Conservation (phyloP, 768 basidiomycete species). For the Amanita fuliginea region DNA sequence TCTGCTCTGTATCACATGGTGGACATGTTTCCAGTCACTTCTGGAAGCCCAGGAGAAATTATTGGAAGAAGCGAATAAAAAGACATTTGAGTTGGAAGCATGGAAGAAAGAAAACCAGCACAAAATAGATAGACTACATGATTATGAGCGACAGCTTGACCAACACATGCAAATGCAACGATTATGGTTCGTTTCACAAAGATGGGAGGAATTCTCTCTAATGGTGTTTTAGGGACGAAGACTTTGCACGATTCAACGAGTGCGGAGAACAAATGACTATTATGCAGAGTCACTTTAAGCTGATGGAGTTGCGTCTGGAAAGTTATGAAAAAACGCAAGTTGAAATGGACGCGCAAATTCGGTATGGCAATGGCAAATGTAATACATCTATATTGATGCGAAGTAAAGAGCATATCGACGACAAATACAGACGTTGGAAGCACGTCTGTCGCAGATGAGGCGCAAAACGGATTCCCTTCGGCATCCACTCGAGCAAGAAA, state of each 20-base stretch:
- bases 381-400: conserved; percentile 1
- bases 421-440: conserved; percentile 53
- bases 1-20: background rate
- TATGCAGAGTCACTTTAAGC: conserved; percentile 47
- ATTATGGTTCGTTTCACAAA: conserved; percentile 48
- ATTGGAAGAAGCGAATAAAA: conserved; percentile 54
- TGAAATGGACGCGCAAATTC: conserved; percentile 45
- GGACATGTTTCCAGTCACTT: conserved; percentile 33
- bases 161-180: conserved; percentile 68
- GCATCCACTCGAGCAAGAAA: conserved; percentile 25
- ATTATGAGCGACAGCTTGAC: conserved; percentile 84
- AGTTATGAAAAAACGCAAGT: conserved; percentile 42
- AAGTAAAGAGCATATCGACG: conserved; percentile 39
- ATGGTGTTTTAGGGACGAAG: conserved; percentile 48
- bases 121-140: conserved; percentile 69
- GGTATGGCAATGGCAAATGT: conserved; percentile 29
- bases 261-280: conserved; percentile 45
- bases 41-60: conserved; percentile 61
- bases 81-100: conserved; percentile 65
- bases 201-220: background rate
- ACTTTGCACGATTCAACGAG: conserved; percentile 61
- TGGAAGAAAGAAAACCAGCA: conserved; percentile 68
- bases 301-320: conserved; percentile 55
- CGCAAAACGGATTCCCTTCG: conserved; percentile 26
- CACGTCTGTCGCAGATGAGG: conserved; percentile 35